phyloP scores from a whole-genome alignment of 176 grass and related monocot genomes.

The Hsuehochloa calcarea region DNA sequence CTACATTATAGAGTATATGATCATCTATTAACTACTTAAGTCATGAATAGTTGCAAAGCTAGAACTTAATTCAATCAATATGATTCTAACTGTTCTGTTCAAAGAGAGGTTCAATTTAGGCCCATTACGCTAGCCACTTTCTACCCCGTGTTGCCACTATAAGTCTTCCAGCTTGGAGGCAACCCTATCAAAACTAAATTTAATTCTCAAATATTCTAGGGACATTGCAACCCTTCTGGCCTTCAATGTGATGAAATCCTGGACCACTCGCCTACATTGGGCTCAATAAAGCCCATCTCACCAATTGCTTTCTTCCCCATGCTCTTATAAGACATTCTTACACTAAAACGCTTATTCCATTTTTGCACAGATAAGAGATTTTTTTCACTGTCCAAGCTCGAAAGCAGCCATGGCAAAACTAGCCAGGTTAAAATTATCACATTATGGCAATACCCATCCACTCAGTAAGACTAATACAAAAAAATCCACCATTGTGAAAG shows the following conservation, averaged over 20 bases:
- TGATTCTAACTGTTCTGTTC: neutral
- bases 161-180: neutral
- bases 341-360: no score
- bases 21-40: neutral
- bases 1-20: neutral
- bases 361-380: no score
- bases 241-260: neutral
- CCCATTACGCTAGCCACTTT: neutral
- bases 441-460: no score
- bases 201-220: neutral
- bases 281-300: constrained; percentile 18
- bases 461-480: no score
- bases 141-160: neutral
- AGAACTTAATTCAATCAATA: neutral
- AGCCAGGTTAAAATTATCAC: no score
- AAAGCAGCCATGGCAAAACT: no score
- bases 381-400: no score
- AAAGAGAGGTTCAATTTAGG: neutral
- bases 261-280: neutral
- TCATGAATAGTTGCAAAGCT: neutral
- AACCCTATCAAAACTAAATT: neutral
- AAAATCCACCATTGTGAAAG: no score
- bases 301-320: neutral
- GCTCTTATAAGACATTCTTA: no score
- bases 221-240: neutral